Evolutionary conservation across 768 basidiomycete genomes (phyloP).

Genomic region (Suillus subaureus): DNA sequence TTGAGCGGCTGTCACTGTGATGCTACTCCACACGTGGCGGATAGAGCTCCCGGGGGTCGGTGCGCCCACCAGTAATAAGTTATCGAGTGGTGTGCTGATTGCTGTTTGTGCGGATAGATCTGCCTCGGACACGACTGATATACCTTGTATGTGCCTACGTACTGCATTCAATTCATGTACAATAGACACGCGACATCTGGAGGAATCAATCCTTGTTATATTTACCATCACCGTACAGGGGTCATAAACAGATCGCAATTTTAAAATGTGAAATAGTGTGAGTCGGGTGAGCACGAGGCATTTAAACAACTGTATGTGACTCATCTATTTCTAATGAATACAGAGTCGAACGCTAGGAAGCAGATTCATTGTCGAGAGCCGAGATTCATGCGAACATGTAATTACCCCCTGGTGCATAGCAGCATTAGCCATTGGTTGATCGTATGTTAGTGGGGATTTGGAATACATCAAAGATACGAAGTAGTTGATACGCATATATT

Average conservation of each 20-base stretch:
- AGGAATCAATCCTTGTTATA: neutral
- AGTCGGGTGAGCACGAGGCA: neutral
- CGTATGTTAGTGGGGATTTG: too few relatives aligned
- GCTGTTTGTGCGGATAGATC: neutral
- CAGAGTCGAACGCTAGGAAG: neutral
- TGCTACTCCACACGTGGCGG: neutral
- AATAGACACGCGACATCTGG: neutral
- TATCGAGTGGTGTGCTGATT: neutral
- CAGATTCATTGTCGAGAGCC: too few relatives aligned
- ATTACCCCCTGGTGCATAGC: too few relatives aligned
- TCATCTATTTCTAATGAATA: neutral
- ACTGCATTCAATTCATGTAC: slow-evolving; percentile 3
- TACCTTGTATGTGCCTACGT: slow-evolving; percentile 2
- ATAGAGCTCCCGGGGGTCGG: neutral
- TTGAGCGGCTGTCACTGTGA: neutral
- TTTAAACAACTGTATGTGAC: neutral
- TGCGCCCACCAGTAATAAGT: neutral
- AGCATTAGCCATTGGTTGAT: too few relatives aligned
- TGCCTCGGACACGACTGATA: neutral
- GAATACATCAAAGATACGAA: too few relatives aligned
- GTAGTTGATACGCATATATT: too few relatives aligned
- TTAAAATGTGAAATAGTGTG: neutral
- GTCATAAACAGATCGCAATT: neutral
- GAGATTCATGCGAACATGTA: too few relatives aligned
- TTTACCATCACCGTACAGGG: neutral